These are phyloP conservation scores for Microthlaspi erraticum DNA, from an alignment of 345 rosid species.

Conservation along the genomic window DNA sequence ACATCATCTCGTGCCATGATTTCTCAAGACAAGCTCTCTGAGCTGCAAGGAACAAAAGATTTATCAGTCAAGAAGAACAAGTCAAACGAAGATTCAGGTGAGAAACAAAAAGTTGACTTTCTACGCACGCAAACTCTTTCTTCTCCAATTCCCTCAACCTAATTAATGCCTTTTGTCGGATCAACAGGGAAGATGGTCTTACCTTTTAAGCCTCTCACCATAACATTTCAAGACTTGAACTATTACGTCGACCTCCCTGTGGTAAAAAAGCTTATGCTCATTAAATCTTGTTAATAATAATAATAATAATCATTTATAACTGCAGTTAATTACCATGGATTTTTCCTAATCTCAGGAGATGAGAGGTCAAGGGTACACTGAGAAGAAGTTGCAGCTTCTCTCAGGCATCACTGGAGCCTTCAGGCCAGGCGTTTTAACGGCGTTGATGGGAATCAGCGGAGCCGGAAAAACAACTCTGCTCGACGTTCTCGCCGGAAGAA, in stretches of 20 bases:
- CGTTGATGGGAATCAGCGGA: constrained; percentile 88
- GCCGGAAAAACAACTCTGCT: constrained; percentile 91
- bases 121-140: constrained; percentile 4
- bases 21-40: constrained; percentile 61
- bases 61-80: constrained; percentile 27
- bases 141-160: neutral
- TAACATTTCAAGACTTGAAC: constrained; percentile 68
- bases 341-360: constrained; percentile 54
- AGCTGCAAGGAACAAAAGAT: constrained; percentile 49
- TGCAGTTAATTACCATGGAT: neutral
- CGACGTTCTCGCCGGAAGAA: constrained; percentile 87
- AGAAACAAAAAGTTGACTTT: neutral
- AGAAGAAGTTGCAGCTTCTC: constrained; percentile 67
- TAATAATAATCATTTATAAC: neutral
- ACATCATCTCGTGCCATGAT: constrained; percentile 66
- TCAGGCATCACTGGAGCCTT: constrained; percentile 65
- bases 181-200: constrained; percentile 59
- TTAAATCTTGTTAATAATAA: neutral
- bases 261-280: constrained; percentile 42
- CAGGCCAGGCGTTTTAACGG: constrained; percentile 79
- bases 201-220: constrained; percentile 77
- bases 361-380: constrained; percentile 53
- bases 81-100: constrained; percentile 29
- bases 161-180: neutral
- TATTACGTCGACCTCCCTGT: constrained; percentile 80